Evolutionary conservation across 331 rosid species (phyloP), one percentile per base, ranked within the genome.

Genomic region (Spiraea crenata): DNA sequence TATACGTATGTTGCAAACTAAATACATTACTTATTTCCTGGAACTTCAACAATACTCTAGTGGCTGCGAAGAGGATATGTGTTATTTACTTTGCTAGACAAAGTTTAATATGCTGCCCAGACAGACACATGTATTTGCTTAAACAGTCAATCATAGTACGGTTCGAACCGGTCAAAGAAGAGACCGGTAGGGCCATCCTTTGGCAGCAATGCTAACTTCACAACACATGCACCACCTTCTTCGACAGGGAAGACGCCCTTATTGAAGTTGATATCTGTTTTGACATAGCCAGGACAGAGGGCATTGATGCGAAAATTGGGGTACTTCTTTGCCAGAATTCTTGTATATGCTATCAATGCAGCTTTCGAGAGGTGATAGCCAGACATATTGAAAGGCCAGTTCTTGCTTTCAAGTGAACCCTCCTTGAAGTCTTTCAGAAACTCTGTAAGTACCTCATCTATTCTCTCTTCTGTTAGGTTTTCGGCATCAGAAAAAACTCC

Each of bases 321-420:
- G 54, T 76, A 65, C 51, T 48, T 85, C 58, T 74, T 77, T 5
- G 92, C 92, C 50, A 85, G 16, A 72, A 87, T 74, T 46, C 90
- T 79, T 69, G 90, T 87, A 83, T 83, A 79, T 10, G 88, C 81
- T 79, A 83, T 87, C 81, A 87, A 9, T 41, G 84, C 80, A 41
- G 83, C 92, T 79, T 87, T 87, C 49, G 92, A 83, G 77, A 87
- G 69, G 57, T 19, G 42, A 31, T 84, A 84, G 52, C 74, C 73
- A 15, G 76, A 5, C 56, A 47, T 0, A 9, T 0, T 6, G 2
- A 2, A 1, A 13, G 85, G 83, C 87, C 89, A 84, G 0, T 79
- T 76, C 71, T 80, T 87, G 31, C 57, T 45, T 67, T 74, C 74
- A 83, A 82, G 31, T 86, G 75, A 46, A 55, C 72, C 82, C 52